These are phyloP conservation scores for Ceratocystis alfenasii DNA, from an alignment of 2,329 filamentous ascomycete species.

Conservation along the genomic window DNA sequence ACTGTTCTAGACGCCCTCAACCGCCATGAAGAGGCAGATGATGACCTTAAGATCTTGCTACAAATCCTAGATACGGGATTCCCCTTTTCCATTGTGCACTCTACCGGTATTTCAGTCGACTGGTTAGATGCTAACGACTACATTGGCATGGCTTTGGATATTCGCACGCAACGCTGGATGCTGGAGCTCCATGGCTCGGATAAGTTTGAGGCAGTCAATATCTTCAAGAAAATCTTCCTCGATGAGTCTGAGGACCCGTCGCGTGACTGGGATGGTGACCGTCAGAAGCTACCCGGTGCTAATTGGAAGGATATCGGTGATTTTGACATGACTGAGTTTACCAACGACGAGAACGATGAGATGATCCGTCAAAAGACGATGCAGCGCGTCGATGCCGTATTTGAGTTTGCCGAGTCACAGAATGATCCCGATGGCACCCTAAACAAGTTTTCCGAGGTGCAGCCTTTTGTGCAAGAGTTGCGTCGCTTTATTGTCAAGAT, in stretches of 20 bases:
- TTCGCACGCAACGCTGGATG: conserved; percentile 32
- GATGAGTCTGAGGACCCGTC: conserved; percentile 26
- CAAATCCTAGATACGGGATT: conserved; percentile 28
- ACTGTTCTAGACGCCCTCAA: conserved; percentile 28
- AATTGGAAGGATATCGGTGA: conserved; percentile 21
- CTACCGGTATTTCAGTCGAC: conserved; percentile 21
- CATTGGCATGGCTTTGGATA: conserved; percentile 28
- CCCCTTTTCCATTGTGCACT: conserved; percentile 27
- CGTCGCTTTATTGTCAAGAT: conserved; percentile 20
- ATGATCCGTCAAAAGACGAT: conserved; percentile 15
- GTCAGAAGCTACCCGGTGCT: conserved; percentile 12
- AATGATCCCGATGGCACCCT: conserved; percentile 17
- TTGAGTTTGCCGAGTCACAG: conserved; percentile 15
- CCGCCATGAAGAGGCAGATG: conserved; percentile 20
- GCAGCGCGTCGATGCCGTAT: conserved; percentile 17
- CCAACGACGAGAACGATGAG: conserved; percentile 18
- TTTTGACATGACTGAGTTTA: conserved; percentile 18
- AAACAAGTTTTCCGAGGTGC: conserved; percentile 18
- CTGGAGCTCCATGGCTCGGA: conserved; percentile 24
- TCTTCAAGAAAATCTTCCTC: conserved; percentile 29
- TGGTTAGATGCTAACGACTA: conserved; percentile 24
- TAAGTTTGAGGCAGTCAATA: conserved; percentile 23
- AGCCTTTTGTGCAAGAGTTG: conserved; percentile 21
- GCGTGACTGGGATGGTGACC: conserved; percentile 24
- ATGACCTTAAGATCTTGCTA: conserved; percentile 27